Base-by-base conservation (phyloP, 2,329 filamentous ascomycete species). In the Fusarium dlaminii region DNA sequence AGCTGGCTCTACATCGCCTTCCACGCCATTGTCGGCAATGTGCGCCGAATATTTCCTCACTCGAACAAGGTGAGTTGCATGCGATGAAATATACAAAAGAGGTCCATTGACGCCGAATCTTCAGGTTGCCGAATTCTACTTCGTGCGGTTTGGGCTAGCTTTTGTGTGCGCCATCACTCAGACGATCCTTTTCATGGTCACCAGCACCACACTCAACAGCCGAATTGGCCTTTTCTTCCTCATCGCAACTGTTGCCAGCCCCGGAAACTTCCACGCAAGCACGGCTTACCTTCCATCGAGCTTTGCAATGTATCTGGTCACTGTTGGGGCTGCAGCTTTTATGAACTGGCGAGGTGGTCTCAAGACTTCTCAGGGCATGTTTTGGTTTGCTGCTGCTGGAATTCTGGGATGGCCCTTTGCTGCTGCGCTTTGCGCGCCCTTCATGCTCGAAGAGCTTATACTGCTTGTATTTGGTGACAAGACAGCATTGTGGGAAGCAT, bases 361-460 rank as follows among this genome's bases (percentile, higher is more conserved):
- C 51, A 94, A 92, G 81, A 97, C 94, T 0, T 91, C 93, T 0
- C 88, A 90, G 79, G 96, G 94, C 42, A 94, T 99, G 70, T 92
- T 94, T 82, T 98, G 94, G 92, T 97, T 98, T 79, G 94, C 94
- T 20, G 85, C 94, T 14, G 96, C 94, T 37, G 93, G 93, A 13
- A 88, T 97, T 45, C 84, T 99, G 15, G 96, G 96, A 2, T 99
- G 96, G 96, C 96, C 96, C 1, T 99, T 99, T 84, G 92, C 95
- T 18, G 91, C 92, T 42, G 95, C 94, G 15, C 86, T 99, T 45
- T 91, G 93, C 63, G 83, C 92, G 11, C 96, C 96, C 1, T 97
- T 96, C 79, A 81, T 98, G 34, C 77, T 92, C 1, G 95, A 98
- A 81, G 95, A 98, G 77, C 80, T 90, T 6, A 80, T 95, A 7